phyloP scores from a whole-genome alignment of 2,329 filamentous ascomycete species.

The Ophiocordyceps polyrhachis-furcata region DNA sequence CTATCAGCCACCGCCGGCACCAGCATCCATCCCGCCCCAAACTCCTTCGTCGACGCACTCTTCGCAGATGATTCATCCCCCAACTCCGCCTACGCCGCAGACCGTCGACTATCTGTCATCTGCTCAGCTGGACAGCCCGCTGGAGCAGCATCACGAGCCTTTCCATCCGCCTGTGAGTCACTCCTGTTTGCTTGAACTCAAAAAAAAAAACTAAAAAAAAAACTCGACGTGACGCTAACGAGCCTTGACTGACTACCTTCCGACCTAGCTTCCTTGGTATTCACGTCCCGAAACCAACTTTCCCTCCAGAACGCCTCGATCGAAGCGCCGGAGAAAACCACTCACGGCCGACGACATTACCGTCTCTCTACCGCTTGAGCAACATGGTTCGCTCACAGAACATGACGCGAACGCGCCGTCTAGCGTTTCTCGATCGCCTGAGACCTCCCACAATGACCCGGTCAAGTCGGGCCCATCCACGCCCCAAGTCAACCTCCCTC shows the following conservation, averaged over 20 bases:
- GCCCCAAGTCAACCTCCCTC: conserved; percentile 4
- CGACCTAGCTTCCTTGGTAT: conserved; percentile 37
- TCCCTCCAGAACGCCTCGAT: conserved; percentile 19
- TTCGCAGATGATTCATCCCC: conserved; percentile 20
- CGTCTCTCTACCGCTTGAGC: conserved; percentile 24
- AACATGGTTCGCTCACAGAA: conserved; percentile 15
- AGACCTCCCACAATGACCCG: background rate
- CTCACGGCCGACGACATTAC: conserved; percentile 16
- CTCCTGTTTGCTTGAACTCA: background rate
- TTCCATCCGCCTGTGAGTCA: conserved; percentile 34
- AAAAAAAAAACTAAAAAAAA: too few relatives aligned
- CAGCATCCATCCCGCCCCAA: conserved; percentile 24
- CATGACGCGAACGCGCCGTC: conserved; percentile 1
- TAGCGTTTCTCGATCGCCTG: background rate
- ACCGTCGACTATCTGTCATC: conserved; percentile 9
- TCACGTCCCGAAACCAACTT: conserved; percentile 32
- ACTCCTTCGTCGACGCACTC: conserved; percentile 36
- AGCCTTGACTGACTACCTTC: background rate
- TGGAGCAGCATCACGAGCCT: conserved; percentile 8
- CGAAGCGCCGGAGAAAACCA: conserved; percentile 23
- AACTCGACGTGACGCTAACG: conserved; percentile 1
- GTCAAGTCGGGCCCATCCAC: conserved; percentile 1
- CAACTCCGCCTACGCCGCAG: conserved; percentile 29
- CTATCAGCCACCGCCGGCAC: conserved; percentile 31
- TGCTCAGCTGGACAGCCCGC: conserved; percentile 1